Conservation (phyloP, 2,329 filamentous ascomycete species). For the Exophiala dermatitidis region DNA sequence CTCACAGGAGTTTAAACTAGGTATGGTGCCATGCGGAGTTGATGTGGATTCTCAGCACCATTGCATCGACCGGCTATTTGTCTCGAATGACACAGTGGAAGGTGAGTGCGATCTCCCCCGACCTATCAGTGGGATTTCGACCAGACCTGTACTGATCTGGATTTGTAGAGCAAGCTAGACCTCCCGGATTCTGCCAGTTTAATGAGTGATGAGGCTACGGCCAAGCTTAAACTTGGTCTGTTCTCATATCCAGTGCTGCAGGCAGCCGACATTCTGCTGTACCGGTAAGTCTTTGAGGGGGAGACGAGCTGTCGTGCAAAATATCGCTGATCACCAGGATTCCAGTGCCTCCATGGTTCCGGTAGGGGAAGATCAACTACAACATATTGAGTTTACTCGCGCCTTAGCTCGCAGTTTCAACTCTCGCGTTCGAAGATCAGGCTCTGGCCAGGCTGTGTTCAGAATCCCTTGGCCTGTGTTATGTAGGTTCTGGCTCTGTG, state of each 20-base stretch:
- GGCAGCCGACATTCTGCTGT: constrained; percentile 86
- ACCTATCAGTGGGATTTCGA: too few species aligned
- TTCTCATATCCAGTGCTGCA: constrained; percentile 96
- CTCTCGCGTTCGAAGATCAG: constrained; percentile 48
- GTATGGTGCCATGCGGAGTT: constrained; percentile 76
- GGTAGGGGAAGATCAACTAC: constrained; percentile 88
- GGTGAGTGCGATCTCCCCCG: constrained; percentile 41
- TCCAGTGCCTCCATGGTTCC: constrained; percentile 81
- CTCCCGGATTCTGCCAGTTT: constrained; percentile 54
- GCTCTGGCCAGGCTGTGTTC: constrained; percentile 41
- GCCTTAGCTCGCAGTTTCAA: constrained; percentile 86
- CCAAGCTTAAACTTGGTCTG: constrained; percentile 72
- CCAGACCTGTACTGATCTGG: background rate
- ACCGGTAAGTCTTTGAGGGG: constrained; percentile 48
- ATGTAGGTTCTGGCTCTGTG: constrained; percentile 43
- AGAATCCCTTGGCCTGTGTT: constrained; percentile 63
- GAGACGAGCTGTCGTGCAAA: background rate
- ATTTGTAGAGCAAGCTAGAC: constrained; percentile 61
- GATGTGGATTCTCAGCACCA: constrained; percentile 95
- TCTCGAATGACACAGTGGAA: constrained; percentile 99
- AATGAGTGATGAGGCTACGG: constrained; percentile 50
- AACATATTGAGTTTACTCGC: constrained; percentile 89
- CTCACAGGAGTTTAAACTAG: constrained; percentile 34
- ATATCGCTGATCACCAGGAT: constrained; percentile 5
- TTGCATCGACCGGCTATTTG: constrained; percentile 86